These are phyloP conservation scores for Geotrichum reessii DNA, from an alignment of 1,139 yeast genomes.

Conservation along the genomic window DNA sequence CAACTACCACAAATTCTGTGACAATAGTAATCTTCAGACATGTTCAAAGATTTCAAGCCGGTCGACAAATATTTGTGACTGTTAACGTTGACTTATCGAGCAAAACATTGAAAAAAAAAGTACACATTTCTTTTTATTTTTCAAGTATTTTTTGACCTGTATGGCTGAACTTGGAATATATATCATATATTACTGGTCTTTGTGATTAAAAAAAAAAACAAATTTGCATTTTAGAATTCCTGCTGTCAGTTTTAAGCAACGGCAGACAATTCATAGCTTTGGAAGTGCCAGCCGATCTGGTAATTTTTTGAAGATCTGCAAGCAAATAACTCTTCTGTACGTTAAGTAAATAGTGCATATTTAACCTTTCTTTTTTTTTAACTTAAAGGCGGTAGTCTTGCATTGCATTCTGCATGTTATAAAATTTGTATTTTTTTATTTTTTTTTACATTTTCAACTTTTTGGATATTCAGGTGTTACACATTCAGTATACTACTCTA, in stretches of 20 bases:
- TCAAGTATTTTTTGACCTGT: neutral
- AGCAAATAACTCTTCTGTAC: neutral
- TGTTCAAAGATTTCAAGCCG: neutral
- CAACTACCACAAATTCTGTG: neutral
- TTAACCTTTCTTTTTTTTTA: too few species aligned
- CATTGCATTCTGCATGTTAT: neutral
- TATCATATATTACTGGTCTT: neutral
- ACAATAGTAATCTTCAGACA: neutral
- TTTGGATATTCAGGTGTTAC: too few species aligned
- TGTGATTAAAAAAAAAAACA: too few species aligned
- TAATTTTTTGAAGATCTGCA: neutral
- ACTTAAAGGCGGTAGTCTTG: neutral
- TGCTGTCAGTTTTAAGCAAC: neutral
- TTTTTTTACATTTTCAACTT: neutral
- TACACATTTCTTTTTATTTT: neutral
- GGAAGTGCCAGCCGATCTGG: neutral
- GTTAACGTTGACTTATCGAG: neutral
- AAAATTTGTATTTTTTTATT: neutral
- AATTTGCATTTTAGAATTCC: neutral
- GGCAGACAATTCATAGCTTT: neutral
- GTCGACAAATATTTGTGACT: neutral
- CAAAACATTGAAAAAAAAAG: neutral
- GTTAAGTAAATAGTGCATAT: neutral
- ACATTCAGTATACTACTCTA: too few species aligned
- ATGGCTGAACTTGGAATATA: neutral